phyloP scores from a whole-genome alignment of 164 flowering plant genomes.

The Warburgia ugandensis region DNA sequence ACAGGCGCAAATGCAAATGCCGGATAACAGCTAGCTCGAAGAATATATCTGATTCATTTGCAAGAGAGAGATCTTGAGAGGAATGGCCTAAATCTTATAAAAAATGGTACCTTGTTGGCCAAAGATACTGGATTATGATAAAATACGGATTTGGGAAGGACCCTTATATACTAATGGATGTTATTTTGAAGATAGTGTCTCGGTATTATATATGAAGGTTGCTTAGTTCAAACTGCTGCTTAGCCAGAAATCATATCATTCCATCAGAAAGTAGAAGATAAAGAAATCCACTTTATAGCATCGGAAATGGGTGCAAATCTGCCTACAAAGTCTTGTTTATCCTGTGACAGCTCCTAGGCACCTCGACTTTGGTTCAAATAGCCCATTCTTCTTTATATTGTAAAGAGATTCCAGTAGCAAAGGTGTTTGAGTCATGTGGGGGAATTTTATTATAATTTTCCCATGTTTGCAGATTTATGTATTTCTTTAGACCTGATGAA shows the following conservation, averaged over 20 bases:
- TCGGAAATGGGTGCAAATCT: background rate
- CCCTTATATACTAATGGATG: background rate
- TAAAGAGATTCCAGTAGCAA: background rate
- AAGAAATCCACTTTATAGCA: background rate
- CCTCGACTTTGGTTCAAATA: background rate
- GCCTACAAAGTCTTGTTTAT: background rate
- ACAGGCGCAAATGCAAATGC: no score
- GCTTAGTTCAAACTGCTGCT: background rate
- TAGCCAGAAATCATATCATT: background rate
- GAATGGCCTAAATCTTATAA: slow-evolving; percentile 1
- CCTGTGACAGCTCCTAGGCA: background rate
- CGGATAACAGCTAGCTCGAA: no score
- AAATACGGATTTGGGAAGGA: background rate
- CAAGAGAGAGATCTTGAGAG: background rate
- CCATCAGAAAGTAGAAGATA: background rate
- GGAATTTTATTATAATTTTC: background rate
- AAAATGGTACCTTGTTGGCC: slow-evolving; percentile 1
- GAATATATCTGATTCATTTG: no score
- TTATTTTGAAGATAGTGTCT: background rate
- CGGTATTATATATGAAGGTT: background rate
- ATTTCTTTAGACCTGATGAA: background rate
- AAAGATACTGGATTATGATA: background rate
- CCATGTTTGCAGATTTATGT: background rate
- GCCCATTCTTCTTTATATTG: background rate
- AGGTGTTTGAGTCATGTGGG: no score